A percentile compares a stretch with the other conserved stretches of the same genome.
Evolutionary conservation across 1,139 yeast species (phyloP).

Genomic region (Candida gigantensis): DNA sequence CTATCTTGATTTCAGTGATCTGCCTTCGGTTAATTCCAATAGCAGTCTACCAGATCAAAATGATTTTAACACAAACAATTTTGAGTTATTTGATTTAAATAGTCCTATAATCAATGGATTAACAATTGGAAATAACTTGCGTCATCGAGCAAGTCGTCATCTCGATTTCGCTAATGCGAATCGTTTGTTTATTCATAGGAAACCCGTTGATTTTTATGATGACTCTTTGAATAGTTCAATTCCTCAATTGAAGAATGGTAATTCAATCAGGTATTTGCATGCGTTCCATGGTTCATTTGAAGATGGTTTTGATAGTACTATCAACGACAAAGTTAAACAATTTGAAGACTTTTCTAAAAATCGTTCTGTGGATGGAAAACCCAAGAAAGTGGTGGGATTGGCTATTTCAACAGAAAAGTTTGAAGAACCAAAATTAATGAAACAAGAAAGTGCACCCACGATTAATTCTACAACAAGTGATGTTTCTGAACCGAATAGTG

Average conservation of each 20-base stretch:
- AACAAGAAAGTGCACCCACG: conserved; percentile 1
- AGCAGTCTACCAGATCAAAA: background rate
- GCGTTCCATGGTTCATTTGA: conserved; percentile 38
- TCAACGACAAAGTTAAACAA: conserved; percentile 18
- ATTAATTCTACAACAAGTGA: conserved; percentile 1
- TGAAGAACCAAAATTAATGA: conserved; percentile 7
- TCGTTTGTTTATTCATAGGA: conserved; percentile 23
- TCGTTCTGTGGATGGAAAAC: background rate
- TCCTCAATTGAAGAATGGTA: conserved; percentile 3
- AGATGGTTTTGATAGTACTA: conserved; percentile 24
- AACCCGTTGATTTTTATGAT: conserved; percentile 9
- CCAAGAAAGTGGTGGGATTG: conserved; percentile 9
- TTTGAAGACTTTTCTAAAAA: conserved; percentile 18
- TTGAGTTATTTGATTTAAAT: conserved; percentile 30
- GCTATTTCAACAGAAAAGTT: conserved; percentile 9
- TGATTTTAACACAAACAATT: conserved; percentile 8
- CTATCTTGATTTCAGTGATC: conserved; percentile 27
- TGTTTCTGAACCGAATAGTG: conserved; percentile 1
- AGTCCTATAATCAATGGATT: conserved; percentile 43
- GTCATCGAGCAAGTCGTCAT: conserved; percentile 20
- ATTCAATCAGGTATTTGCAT: conserved; percentile 10
- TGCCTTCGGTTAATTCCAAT: conserved; percentile 9
- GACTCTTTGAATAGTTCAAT: background rate
- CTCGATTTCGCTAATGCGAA: conserved; percentile 10
- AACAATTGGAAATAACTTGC: conserved; percentile 33